Conservation (phyloP, 2,329 filamentous ascomycete species). For the Cryphonectria nitschkei region DNA sequence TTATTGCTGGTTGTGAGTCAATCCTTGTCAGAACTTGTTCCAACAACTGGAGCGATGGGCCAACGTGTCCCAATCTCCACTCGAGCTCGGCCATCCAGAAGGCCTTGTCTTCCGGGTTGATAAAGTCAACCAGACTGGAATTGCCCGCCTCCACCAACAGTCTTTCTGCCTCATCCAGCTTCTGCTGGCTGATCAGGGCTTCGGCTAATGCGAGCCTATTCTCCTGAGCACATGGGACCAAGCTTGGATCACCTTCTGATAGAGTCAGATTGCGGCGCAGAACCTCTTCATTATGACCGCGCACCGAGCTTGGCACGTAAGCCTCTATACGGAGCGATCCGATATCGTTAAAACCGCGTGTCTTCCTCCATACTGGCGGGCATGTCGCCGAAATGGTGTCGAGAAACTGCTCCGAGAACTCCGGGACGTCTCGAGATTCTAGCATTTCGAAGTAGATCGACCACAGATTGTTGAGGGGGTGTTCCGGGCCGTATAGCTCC, state of each 20-base stretch:
- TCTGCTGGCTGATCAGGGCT: neutral
- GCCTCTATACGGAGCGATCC: constrained; percentile 6
- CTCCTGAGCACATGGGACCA: constrained; percentile 1
- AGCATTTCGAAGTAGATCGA: neutral
- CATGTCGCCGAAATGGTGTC: neutral
- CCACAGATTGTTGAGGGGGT: neutral
- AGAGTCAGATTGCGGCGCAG: neutral
- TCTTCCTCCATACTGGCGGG: neutral
- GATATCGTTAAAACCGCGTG: neutral
- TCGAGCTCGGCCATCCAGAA: constrained; percentile 11
- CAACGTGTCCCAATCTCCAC: neutral
- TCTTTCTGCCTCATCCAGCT: neutral
- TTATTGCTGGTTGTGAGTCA: neutral
- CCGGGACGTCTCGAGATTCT: neutral
- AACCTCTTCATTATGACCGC: neutral
- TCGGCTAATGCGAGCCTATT: constrained; percentile 2
- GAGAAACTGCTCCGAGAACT: neutral
- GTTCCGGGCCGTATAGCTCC: neutral
- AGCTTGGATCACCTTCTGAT: neutral
- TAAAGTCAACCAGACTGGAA: neutral
- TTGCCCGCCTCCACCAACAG: neutral
- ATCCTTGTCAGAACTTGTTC: neutral
- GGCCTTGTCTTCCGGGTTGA: constrained; percentile 1
- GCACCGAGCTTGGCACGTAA: neutral
- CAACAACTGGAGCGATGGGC: neutral